phyloP scores from a whole-genome alignment of 225 moss, liverwort and hornwort species.

The Bryum argenteum region DNA sequence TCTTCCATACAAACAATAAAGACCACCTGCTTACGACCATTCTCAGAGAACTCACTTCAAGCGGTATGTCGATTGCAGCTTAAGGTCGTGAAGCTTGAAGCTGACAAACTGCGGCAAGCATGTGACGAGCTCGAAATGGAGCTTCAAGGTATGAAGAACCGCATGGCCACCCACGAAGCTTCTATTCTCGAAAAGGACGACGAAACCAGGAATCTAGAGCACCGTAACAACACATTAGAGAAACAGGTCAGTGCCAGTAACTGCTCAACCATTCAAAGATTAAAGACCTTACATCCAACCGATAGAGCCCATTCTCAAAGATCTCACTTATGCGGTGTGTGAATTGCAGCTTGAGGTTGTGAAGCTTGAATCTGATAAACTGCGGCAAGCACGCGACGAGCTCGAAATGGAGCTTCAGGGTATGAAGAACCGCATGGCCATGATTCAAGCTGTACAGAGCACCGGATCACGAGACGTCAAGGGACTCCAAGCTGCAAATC shows the following conservation, averaged over 20 bases:
- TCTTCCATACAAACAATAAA: background rate
- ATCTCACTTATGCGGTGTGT: conserved; percentile 12
- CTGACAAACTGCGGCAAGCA: conserved; percentile 21
- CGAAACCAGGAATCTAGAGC: conserved; percentile 28
- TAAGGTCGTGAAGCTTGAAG: conserved; percentile 32
- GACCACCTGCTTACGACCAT: background rate
- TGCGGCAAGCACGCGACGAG: conserved; percentile 28
- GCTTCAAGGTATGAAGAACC: conserved; percentile 52
- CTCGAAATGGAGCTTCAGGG: conserved; percentile 50
- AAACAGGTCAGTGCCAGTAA: conserved; percentile 32
- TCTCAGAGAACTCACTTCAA: conserved; percentile 13
- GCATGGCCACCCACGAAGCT: conserved; percentile 34
- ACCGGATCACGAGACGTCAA: conserved; percentile 37
- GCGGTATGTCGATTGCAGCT: conserved; percentile 26
- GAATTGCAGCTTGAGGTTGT: conserved; percentile 32
- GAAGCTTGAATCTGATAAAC: conserved; percentile 33
- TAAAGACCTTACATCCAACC: too few relatives aligned
- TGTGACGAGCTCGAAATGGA: conserved; percentile 43
- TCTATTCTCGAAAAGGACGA: conserved; percentile 25
- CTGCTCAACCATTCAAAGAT: background rate
- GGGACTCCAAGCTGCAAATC: conserved; percentile 40
- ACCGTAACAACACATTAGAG: conserved; percentile 25
- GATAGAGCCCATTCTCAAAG: background rate
- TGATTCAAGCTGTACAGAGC: conserved; percentile 52
- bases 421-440: conserved; percentile 49